Base-by-base conservation (phyloP, 768 basidiomycete species). In the Amylocystis lapponica region DNA sequence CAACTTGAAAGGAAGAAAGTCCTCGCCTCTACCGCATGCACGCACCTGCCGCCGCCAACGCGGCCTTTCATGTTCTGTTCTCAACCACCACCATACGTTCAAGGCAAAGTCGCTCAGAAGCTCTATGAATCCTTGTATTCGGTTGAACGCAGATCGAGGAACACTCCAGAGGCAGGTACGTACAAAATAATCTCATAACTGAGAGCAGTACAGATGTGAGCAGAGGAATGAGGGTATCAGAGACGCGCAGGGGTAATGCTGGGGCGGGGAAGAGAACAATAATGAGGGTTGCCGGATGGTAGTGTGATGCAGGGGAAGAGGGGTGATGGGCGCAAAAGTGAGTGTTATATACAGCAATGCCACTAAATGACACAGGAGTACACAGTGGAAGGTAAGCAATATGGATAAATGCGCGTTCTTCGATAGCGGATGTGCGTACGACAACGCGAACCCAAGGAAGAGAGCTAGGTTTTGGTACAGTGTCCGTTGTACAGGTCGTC, bases 401-500 rank as follows among this genome's bases (percentile, higher is more conserved):
- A 31, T 31, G 31, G 17, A 40, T 29, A 27, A 14, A 43, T 17
- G n/a, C 35, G 41, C 32, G 41, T 43, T 43, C 32, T 35, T 25
- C 41, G 33, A 25, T 25, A 34, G 19, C 5, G 41, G 30, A 55
- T 30, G 47, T 36, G 33, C 46, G 38, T 54, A 54, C 49, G 48
- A 50, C 50, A 50, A 29, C 33, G 35, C 31, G 33, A 45, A 29
- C 36, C 43, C 39, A 29, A 41, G 47, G 44, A 36, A 37, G 8
- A 9, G 36, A 34, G 48, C 37, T 40, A 46, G 49, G 39, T 54
- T 50, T 51, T 49, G 52, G 47, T 54, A 57, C 55, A 57, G 40
- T 48, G 53, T 53, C 47, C 51, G 45, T n/a, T n/a, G n/a, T 43
- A 46, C 8, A 42, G 48, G 47, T 46, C 51, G 58, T 57, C 58